Evolutionary conservation across 2,329 filamentous ascomycete genomes (phyloP), one percentile per base, ranked within the genome.

Genomic region (Colletotrichum acutatum): DNA sequence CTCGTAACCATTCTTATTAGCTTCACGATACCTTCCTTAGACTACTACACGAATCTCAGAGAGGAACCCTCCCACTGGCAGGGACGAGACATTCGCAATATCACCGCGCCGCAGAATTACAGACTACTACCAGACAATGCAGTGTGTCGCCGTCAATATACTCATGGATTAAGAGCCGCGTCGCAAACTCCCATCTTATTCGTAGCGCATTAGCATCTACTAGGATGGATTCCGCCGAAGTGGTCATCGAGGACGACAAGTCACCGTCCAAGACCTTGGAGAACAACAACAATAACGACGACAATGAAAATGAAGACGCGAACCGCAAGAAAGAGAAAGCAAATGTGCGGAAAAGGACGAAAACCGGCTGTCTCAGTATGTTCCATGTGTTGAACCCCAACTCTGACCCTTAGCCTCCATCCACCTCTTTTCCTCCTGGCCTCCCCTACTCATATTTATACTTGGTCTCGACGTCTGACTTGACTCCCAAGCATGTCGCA

Each of bases 361-460:
- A 98, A 84, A 98, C 95, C 2, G 95, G 95, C 16, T 98, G 95
- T 81, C 84, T 98, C 74, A 98, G 93, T 95, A 88, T 82, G 92
- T 87, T 62, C 26, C 42, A 14, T 14, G 22, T 9, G 30, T 54
- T 16, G 49, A 59, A 37, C 16, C 49, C 37, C 59, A 16, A 37
- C 14, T 30, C 7, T 19, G 22, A 19, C n/a, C 9, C 59, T 42
- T 52, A 3, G 22, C 19, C 14, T 34, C 24, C 30, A 12, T 34
- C 28, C 46, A n/a, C 46, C 52, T 46, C 42, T 30, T 22, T 57
- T 67, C 64, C n/a, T 64, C 32, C 37, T 56, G 42, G 22, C 42
- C 16, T 19, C 42, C 37, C 37, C 16, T 42, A 14, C 37, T 42
- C 19, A 49, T 8, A 19, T 49, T 49, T 5, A 49, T 19, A n/a